phyloP scores from a whole-genome alignment of 2,329 filamentous ascomycete species.

The Cladosporium velox region DNA sequence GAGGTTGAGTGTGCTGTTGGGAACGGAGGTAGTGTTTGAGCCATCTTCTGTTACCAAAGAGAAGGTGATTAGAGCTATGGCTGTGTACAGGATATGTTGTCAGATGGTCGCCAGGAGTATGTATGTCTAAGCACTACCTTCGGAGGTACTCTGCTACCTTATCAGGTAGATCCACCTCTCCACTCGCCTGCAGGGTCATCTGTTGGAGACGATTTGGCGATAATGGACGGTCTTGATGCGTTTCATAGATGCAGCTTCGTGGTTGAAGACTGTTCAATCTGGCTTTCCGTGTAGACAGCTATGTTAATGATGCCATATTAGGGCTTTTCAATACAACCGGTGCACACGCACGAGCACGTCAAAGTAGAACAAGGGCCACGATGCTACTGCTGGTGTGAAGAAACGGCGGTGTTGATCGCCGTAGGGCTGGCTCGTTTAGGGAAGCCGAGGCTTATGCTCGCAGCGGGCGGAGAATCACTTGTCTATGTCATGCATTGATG shows the following conservation, averaged over 20 bases:
- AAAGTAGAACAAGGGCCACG: not conserved
- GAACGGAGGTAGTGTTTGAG: not conserved
- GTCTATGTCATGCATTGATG: conserved; percentile 12
- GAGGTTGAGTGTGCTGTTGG: not conserved
- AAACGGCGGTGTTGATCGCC: not conserved
- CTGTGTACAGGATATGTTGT: not conserved
- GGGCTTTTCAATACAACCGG: not conserved
- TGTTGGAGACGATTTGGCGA: not conserved
- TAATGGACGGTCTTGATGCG: not conserved
- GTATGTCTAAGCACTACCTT: not conserved
- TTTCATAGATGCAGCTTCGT: not conserved
- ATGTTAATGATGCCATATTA: not conserved
- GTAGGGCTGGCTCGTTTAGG: not conserved
- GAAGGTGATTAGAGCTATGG: not conserved
- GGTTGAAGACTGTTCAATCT: not conserved
- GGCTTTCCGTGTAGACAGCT: not conserved
- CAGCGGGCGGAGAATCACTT: conserved; percentile 2
- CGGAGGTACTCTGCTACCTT: not conserved
- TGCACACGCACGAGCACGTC: not conserved
- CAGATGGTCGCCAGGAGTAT: not conserved
- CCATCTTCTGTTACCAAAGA: not conserved
- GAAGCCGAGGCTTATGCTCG: not conserved
- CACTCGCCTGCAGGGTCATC: not conserved
- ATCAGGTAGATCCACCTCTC: not conserved
- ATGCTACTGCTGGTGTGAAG: conserved; percentile 10